Conservation (phyloP, 345 rosid genomes). For the Theobroma cacao region DNA sequence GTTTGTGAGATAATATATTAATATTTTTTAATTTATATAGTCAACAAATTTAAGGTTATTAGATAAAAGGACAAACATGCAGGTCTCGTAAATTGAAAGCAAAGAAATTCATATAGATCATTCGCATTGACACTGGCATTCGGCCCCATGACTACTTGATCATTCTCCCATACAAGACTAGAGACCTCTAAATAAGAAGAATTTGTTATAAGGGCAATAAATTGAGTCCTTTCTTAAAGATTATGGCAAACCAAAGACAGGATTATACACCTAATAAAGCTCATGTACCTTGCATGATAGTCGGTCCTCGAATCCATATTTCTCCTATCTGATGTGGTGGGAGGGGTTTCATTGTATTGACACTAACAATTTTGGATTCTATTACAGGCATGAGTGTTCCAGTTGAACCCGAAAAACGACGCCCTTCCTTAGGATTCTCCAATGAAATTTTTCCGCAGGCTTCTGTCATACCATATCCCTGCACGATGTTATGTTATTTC, state of each 20-base stretch:
- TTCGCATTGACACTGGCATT: no score
- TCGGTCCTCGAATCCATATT: slow-evolving; percentile 80
- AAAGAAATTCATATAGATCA: no score
- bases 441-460: slow-evolving; percentile 75
- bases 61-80: no score
- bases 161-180: no score
- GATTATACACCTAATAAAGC: not conserved
- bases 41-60: no score
- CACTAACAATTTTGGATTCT: slow-evolving; percentile 69
- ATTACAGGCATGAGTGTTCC: slow-evolving; percentile 76
- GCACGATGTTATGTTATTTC: not conserved
- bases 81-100: no score
- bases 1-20: no score
- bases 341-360: slow-evolving; percentile 48
- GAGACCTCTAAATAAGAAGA: no score
- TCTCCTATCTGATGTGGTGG: slow-evolving; percentile 70
- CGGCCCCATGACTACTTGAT: no score
- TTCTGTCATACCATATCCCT: slow-evolving; percentile 94
- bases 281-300: slow-evolving; percentile 54
- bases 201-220: no score
- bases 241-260: no score
- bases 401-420: slow-evolving; percentile 45
- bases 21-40: no score
- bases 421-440: slow-evolving; percentile 45
- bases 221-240: not conserved